Base-by-base conservation (phyloP, 257 asterid genomes). In the Gentiana macrophylla region DNA sequence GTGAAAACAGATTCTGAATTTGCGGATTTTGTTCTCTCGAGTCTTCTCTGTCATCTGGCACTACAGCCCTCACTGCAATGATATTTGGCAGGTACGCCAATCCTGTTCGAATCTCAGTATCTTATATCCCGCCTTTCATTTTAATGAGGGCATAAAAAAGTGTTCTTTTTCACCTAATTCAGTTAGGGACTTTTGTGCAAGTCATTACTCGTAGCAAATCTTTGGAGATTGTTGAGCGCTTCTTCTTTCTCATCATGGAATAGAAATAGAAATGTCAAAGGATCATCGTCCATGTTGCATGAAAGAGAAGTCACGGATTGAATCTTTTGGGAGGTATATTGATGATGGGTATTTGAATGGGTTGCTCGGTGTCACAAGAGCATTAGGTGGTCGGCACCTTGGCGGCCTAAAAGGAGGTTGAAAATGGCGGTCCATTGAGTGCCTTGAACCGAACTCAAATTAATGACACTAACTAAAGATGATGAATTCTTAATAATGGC, bases 221-320 rank as follows among this genome's bases (percentile, higher is more conserved):
- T 34, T n/a, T n/a, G 97, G 97, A 66, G 97, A 89, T 45, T 89
- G 94, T 60, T 68, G 97, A 59, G 97, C 97, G 94, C n/a, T n/a
- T n/a, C n/a, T 89, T 37, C 64, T 89, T 53, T 89, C 97, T 43
- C 83, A 93, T 54, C 55, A 67, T 6, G 97, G 95, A 56, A 62
- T 75, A 36, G 94, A 89, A 8, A 67, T 89, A 24, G 95, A 89
- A 78, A 81, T 89, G 97, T 89, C 95, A 35, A 69, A 76, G 63
- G 95, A 86, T 63, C 97, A 89, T 75, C 67, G 82, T 50, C 93
- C 97, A 35, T 75, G 86, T 61, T 76, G 82, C 45, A 58, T 65
- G 55, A 79, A 69, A 32, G 97, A 89, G 55, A 73, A 78, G 73
- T 55, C n/a, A 34, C 76, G 97, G 49, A 65, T 89, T 2, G 97